Evolutionary conservation across 164 flowering plant species (phyloP).

Genomic region (Macadamia integrifolia): DNA sequence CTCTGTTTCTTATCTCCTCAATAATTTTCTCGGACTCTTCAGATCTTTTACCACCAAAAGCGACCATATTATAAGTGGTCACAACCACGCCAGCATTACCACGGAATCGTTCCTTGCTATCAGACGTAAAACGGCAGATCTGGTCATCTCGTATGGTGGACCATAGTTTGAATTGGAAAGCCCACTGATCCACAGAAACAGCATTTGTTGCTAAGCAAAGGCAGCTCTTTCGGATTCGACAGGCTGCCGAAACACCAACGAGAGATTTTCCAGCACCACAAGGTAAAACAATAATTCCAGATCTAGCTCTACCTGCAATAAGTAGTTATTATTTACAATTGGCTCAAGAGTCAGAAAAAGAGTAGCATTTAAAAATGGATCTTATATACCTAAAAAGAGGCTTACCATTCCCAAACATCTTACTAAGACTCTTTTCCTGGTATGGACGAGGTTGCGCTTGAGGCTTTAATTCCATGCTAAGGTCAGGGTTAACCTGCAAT

Average conservation of each 20-base stretch:
- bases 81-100: slow-evolving; percentile 99
- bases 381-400: not conserved
- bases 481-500: slow-evolving; percentile 89
- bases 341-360: too few species aligned
- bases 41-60: slow-evolving; percentile 97
- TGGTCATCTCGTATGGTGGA: slow-evolving; percentile 88
- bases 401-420: slow-evolving; percentile 99
- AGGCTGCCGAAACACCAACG: slow-evolving; percentile 98
- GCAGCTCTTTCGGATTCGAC: slow-evolving; percentile 88
- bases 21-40: slow-evolving; percentile 98
- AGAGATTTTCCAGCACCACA: slow-evolving; percentile 99
- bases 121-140: slow-evolving; percentile 95
- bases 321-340: not conserved
- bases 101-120: slow-evolving; percentile 93
- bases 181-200: slow-evolving; percentile 99
- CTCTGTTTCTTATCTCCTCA: slow-evolving; percentile 95
- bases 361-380: not conserved
- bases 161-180: slow-evolving; percentile 93
- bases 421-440: slow-evolving; percentile 98
- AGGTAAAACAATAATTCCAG: slow-evolving; percentile 97
- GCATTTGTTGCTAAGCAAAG: slow-evolving; percentile 99
- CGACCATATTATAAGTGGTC: slow-evolving; percentile 98
- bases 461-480: slow-evolving; percentile 88
- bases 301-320: slow-evolving; percentile 91
- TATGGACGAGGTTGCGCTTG: slow-evolving; percentile 98